Conservation (phyloP, 2,329 filamentous ascomycete species). For the Exophiala dermatitidis region DNA sequence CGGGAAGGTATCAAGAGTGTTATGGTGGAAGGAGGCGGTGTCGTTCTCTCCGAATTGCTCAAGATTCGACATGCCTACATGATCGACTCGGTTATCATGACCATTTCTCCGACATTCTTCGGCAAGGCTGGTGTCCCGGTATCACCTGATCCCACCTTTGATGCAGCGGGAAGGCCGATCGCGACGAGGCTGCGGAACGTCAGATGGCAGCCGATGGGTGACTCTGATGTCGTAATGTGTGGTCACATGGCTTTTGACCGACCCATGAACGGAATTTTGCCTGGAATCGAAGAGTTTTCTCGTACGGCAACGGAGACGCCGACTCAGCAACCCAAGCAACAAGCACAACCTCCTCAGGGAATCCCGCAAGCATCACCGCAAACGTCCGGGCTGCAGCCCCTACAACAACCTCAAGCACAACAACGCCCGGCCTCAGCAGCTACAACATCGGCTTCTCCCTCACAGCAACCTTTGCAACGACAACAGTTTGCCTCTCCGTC, state of each 20-base stretch:
- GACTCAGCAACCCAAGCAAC: neutral
- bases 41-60: slow-evolving; percentile 76
- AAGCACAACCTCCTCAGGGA: neutral
- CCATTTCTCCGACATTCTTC: slow-evolving; percentile 85
- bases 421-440: neutral
- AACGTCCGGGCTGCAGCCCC: neutral
- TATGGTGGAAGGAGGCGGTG: slow-evolving; percentile 86
- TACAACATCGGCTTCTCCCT: neutral
- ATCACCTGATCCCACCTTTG: slow-evolving; percentile 50
- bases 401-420: too few relatives aligned
- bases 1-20: slow-evolving; percentile 62
- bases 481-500: neutral
- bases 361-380: neutral
- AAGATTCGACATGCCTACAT: slow-evolving; percentile 52
- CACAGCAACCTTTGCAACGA: neutral
- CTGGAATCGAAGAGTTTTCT: slow-evolving; percentile 9
- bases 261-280: slow-evolving; percentile 16
- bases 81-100: slow-evolving; percentile 74
- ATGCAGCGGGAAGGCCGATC: slow-evolving; percentile 51
- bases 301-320: neutral
- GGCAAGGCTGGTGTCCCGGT: slow-evolving; percentile 75
- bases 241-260: slow-evolving; percentile 47
- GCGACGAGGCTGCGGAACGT: slow-evolving; percentile 58
- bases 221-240: slow-evolving; percentile 73
- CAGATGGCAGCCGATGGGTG: slow-evolving; percentile 67